Base-by-base conservation (phyloP, 345 rosid species). In the Noccaea caerulescens region DNA sequence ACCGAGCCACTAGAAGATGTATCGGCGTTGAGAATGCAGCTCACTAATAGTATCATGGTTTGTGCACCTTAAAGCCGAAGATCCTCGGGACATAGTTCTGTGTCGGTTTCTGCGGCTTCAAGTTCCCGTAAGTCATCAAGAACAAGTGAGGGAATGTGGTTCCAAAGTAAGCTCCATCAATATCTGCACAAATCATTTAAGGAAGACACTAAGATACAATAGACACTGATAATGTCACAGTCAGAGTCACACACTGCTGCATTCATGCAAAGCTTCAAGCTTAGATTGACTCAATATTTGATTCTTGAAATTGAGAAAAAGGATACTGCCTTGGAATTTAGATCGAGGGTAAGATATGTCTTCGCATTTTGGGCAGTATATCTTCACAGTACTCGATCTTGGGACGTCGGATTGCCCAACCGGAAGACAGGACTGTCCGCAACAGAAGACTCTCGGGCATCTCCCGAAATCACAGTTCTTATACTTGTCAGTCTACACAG, bases 141-240 rank as follows among this genome's bases (percentile, higher is more conserved):
- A 93, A 93, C 71, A 93, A 84, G 76, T 93, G 96, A 32, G 96
- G 96, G 72, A 89, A 91, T 43, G 98, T 93, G 1, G 98, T 91
- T 58, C 97, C 97, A 64, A 91, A 93, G 82, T 93, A 93, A n/a
- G 97, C 96, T 62, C 98, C 98, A 68, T 93, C 98, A 41, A 89
- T 81, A 81, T 93, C 99, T 94, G 77, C 71, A 63, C 0, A 49
- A 60, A 6, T 82, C 87, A 69, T 77, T 82, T 58, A 76, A 76
- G 68, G 32, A 43, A 63, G 30, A 76, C 66, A 41, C 75, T 58
- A 53, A 75, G 74, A 68, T 1, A 68, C 34, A 32, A 66, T 51
- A 58, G 0, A 57, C 54, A 60, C 69, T 44, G 25, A 53, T 4
- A 7, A 7, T 55, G 53, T 3, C 8, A 4, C 49, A 25, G 27